phyloP scores from a whole-genome alignment of 192 early-diverging fungal genomes.

The Gigaspora rosea region DNA sequence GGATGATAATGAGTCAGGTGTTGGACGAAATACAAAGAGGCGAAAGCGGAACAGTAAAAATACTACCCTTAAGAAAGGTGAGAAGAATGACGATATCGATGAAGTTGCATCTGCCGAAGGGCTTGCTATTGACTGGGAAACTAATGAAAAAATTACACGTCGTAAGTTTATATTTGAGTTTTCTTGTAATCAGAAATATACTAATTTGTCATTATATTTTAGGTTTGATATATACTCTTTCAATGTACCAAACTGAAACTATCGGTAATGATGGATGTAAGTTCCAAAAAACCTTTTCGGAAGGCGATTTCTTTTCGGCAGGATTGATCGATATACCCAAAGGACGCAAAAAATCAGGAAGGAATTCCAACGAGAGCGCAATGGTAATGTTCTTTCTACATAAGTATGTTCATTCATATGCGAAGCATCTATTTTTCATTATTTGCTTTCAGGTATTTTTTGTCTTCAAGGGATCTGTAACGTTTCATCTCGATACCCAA shows the following conservation, averaged over 20 bases:
- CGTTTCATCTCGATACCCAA: conserved; percentile 46
- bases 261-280: conserved; percentile 36
- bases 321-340: conserved; percentile 56
- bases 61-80: too few species aligned
- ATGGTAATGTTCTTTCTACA: conserved; percentile 40
- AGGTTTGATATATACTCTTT: not conserved
- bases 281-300: conserved; percentile 58
- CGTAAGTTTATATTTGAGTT: too few species aligned
- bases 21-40: too few species aligned
- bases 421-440: not conserved
- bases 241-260: not conserved
- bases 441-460: conserved; percentile 40
- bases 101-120: too few species aligned
- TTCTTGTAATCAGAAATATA: too few species aligned
- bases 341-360: conserved; percentile 52
- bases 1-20: too few species aligned
- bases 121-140: too few species aligned
- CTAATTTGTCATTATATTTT: not conserved
- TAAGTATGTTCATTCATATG: not conserved
- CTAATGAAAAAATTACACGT: too few species aligned
- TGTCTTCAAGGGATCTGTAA: conserved; percentile 46
- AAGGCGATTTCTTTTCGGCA: conserved; percentile 51
- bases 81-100: too few species aligned
- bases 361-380: conserved; percentile 45
- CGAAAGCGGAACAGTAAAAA: too few species aligned